Percentiles rank a stretch among this genome's conserved stretches.
phyloP scores from a whole-genome alignment of 1,284 basidiomycete genomes.

The Mycena citricolor region DNA sequence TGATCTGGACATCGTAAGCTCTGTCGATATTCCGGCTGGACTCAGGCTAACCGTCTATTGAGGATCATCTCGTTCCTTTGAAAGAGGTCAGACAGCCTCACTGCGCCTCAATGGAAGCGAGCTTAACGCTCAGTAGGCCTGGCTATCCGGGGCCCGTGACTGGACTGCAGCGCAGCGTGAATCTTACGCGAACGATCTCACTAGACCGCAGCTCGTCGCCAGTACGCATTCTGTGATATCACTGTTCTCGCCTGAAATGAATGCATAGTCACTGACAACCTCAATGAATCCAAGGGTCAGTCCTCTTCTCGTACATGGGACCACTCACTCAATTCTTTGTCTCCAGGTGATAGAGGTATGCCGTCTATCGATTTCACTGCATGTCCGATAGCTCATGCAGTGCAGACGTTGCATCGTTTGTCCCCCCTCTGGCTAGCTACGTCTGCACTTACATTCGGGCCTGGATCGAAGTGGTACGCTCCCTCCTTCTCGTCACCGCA shows the following conservation, averaged over 20 bases:
- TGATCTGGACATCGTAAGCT: constrained; percentile 50
- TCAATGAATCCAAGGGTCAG: constrained; percentile 25
- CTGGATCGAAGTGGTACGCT: constrained; percentile 41
- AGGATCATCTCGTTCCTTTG: constrained; percentile 43
- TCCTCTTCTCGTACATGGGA: not conserved
- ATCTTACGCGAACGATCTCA: constrained; percentile 21
- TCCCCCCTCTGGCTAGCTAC: constrained; percentile 46
- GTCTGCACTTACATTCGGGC: constrained; percentile 48
- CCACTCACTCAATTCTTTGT: not conserved
- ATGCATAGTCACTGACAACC: constrained; percentile 21
- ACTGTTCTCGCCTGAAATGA: not conserved
- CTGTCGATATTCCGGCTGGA: not conserved
- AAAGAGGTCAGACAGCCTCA: no score
- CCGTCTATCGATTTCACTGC: not conserved
- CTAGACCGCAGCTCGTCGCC: constrained; percentile 20
- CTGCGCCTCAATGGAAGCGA: not conserved
- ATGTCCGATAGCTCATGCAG: not conserved
- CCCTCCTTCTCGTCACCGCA: not conserved
- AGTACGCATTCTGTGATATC: constrained; percentile 1
- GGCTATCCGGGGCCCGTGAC: constrained; percentile 22
- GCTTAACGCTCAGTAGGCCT: no score
- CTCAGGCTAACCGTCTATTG: not conserved
- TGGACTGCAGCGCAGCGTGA: constrained; percentile 21
- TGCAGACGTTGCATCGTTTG: constrained; percentile 46
- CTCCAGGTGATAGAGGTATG: constrained; percentile 21